Base-by-base conservation (phyloP, 352 stramenopile genomes). In the Pythium biforme region DNA sequence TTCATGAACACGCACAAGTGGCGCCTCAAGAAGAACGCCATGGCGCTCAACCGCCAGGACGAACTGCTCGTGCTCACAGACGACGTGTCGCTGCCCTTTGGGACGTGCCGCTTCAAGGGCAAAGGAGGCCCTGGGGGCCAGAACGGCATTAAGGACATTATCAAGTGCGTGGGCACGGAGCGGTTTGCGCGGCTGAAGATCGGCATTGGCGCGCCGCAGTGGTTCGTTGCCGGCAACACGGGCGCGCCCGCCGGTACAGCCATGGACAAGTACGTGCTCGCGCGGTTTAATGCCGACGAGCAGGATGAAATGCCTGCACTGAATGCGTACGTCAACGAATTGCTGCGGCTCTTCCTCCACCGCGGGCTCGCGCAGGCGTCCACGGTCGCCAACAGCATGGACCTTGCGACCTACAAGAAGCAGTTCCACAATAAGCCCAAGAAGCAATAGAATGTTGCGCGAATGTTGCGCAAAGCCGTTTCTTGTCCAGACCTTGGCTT, bases 121-220 rank as follows among this genome's bases (percentile, higher is more conserved):
- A 90, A 90, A 46, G 87, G 87, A 37, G 83, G 85, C 0, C 75
- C 81, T 0, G 87, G 87, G 6, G 87, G 87, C 1, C 87, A 95
- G 66, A 95, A 95, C 34, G 87, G 87, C 26, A 68, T 95, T 47
- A 74, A 73, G 9, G 87, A 95, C 58, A 83, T 95, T 62, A 95
- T 95, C 61, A 94, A 95, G 66, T 89, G 85, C 29, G 66, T 88
- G 1, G 77, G 81, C 27, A 86, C 80, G 3, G 85, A 95, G 62
- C 85, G 86, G 34, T 95, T 95, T 55, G 85, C 83, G 50, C 79
- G 87, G 4, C 77, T 95, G 46, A 89, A 89, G 55, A 88, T 95
- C 45, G 87, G 87, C 26, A 66, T 95, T 12, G 87, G 87, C 8
- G 79, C 83, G 6, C 83, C 84, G 2, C 64, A 91, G 51, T 95